Evolutionary conservation across 2,329 filamentous ascomycete species (phyloP).

Genomic region (Hypoxylon sp.): DNA sequence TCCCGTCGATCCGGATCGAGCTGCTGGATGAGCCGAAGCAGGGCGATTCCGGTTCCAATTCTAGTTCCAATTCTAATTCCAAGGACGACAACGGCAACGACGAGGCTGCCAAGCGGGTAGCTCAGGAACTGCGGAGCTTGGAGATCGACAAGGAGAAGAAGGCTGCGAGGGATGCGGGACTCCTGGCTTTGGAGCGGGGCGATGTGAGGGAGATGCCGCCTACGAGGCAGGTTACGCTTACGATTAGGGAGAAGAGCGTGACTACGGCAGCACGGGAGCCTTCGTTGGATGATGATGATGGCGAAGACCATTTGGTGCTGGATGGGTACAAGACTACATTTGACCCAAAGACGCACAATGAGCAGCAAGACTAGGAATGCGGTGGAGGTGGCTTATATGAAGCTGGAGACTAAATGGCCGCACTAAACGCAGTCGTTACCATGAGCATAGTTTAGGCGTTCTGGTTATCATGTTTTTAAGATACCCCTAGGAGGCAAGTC

Average conservation of each 20-base stretch:
- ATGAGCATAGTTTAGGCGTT: conserved; percentile 41
- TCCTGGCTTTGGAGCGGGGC: conserved; percentile 53
- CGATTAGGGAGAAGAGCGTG: conserved; percentile 67
- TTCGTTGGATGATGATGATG: conserved; percentile 51
- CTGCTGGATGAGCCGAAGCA: conserved; percentile 77
- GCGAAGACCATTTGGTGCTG: conserved; percentile 62
- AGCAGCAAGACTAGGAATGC: conserved; percentile 30
- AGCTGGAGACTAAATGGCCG: conserved; percentile 1
- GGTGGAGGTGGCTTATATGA: conserved; percentile 16
- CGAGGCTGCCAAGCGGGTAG: conserved; percentile 53
- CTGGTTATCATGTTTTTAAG: conserved; percentile 25
- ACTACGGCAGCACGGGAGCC: conserved; percentile 59
- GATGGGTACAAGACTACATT: conserved; percentile 67
- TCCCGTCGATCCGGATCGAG: conserved; percentile 70
- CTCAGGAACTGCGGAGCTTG: conserved; percentile 59
- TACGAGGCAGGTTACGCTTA: conserved; percentile 59
- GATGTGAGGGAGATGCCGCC: conserved; percentile 54
- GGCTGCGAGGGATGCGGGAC: conserved; percentile 49
- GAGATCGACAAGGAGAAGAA: conserved; percentile 60
- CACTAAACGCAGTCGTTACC: conserved; percentile 7
- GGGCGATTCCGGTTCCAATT: conserved; percentile 51
- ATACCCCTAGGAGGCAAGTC: conserved; percentile 38
- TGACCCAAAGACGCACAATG: conserved; percentile 48
- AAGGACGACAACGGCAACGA: conserved; percentile 49
- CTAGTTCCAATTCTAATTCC: conserved; percentile 26